These are phyloP conservation scores for Fusarium keratoplasticum DNA, from an alignment of 2,329 filamentous ascomycete genomes.

Conservation along the genomic window DNA sequence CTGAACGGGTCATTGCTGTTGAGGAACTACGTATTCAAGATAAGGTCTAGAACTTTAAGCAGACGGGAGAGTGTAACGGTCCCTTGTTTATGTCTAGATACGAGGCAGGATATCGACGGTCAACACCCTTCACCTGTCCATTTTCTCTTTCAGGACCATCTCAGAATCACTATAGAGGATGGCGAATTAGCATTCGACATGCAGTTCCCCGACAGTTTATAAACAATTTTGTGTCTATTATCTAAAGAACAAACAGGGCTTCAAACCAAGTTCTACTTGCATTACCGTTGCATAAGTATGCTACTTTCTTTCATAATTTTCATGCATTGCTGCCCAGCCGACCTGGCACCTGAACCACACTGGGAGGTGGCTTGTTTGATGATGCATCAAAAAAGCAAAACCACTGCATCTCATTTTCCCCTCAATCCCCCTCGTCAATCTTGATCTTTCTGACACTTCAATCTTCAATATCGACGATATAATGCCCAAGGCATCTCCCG, in stretches of 20 bases:
- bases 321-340: neutral
- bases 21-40: neutral
- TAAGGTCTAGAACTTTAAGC: too few relatives aligned
- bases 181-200: neutral
- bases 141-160: too few relatives aligned
- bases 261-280: neutral
- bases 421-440: neutral
- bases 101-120: neutral
- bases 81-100: neutral
- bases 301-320: neutral
- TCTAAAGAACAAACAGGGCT: neutral
- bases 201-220: neutral
- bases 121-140: too few relatives aligned
- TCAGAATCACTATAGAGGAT: too few relatives aligned
- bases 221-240: neutral
- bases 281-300: neutral
- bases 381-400: neutral
- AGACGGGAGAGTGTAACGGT: neutral
- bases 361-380: neutral
- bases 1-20: too few relatives aligned
- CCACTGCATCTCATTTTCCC: neutral
- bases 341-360: neutral
- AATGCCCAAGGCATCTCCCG: conserved; percentile 14
- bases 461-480: neutral
- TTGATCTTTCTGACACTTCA: neutral